A percentile compares a stretch with the other conserved stretches of the same genome.
These are phyloP conservation scores for Malus hybrid DNA, from an alignment of 331 rosid species.

Conservation along the genomic window DNA sequence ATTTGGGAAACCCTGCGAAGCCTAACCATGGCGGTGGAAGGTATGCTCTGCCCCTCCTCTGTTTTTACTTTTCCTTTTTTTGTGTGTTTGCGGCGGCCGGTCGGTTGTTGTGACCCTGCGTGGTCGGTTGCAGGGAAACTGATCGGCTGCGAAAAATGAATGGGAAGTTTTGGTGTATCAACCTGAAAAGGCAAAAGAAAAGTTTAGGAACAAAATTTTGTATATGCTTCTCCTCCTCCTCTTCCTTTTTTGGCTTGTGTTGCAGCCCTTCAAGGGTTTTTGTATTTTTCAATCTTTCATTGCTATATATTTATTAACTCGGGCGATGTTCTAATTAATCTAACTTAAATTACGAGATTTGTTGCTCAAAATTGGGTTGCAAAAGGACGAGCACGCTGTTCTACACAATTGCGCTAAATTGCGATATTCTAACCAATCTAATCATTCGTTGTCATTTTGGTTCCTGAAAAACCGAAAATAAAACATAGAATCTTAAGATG, in stretches of 20 bases:
- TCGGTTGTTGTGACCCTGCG: neutral
- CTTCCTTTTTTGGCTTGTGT: neutral
- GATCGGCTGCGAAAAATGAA: neutral
- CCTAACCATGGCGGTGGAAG: conserved; percentile 35
- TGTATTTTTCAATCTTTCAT: neutral
- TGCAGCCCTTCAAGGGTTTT: no score
- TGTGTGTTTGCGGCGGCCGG: neutral
- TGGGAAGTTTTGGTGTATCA: neutral
- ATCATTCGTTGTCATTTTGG: neutral
- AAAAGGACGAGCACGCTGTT: neutral
- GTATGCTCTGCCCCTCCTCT: conserved; percentile 19
- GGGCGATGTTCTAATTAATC: neutral
- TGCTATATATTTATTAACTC: neutral
- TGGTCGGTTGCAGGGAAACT: neutral
- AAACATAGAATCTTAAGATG: neutral
- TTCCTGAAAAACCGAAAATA: neutral
- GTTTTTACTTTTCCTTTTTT: neutral
- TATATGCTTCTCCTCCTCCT: neutral
- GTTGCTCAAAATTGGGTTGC: neutral
- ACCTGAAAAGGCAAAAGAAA: neutral
- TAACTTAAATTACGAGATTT: neutral
- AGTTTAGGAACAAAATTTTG: neutral
- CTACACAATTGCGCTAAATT: no score
- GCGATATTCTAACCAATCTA: no score
- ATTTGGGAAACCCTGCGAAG: conserved; percentile 1